Conservation (phyloP, 1,284 basidiomycete genomes). For the Fistulina hepatica region DNA sequence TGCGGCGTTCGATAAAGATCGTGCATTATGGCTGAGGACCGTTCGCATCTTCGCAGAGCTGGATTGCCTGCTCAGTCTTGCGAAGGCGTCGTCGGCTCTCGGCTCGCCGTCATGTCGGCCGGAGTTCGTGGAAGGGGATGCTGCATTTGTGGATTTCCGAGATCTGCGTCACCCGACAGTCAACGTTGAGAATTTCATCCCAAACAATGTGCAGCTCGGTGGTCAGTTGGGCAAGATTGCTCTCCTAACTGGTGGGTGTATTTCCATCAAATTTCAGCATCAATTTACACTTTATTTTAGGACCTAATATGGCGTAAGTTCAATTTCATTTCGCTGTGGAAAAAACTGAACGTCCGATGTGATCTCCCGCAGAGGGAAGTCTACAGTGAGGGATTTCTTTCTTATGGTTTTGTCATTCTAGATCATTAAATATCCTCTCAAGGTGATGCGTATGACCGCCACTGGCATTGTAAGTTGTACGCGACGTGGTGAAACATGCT, state of each 20-base stretch:
- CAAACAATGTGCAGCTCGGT: conserved; percentile 88
- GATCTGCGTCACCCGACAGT: conserved; percentile 83
- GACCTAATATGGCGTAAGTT: conserved; percentile 83
- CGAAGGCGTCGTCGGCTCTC: conserved; percentile 81
- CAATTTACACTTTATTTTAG: conserved; percentile 24
- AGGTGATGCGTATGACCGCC: conserved; percentile 95
- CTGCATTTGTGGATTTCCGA: conserved; percentile 70
- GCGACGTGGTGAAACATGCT: not conserved
- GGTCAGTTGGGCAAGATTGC: conserved; percentile 70
- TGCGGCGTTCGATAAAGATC: conserved; percentile 79
- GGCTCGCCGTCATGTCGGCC: conserved; percentile 92
- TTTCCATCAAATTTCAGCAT: conserved; percentile 3
- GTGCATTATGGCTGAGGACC: conserved; percentile 67
- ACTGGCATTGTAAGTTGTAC: conserved; percentile 58
- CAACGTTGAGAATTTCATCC: conserved; percentile 73
- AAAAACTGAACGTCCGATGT: conserved; percentile 4
- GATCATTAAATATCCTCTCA: conserved; percentile 7
- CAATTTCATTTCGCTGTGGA: conserved; percentile 1
- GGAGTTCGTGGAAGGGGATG: conserved; percentile 65
- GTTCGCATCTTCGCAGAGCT: conserved; percentile 77
- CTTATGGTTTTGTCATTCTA: too few species aligned
- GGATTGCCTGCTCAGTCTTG: conserved; percentile 89
- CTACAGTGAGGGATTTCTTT: conserved; percentile 44
- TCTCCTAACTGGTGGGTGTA: conserved; percentile 69
- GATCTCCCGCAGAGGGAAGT: conserved; percentile 56